Evolutionary conservation across 805 yeast genomes (phyloP).

Genomic region (Metschnikowia picachoensis): DNA sequence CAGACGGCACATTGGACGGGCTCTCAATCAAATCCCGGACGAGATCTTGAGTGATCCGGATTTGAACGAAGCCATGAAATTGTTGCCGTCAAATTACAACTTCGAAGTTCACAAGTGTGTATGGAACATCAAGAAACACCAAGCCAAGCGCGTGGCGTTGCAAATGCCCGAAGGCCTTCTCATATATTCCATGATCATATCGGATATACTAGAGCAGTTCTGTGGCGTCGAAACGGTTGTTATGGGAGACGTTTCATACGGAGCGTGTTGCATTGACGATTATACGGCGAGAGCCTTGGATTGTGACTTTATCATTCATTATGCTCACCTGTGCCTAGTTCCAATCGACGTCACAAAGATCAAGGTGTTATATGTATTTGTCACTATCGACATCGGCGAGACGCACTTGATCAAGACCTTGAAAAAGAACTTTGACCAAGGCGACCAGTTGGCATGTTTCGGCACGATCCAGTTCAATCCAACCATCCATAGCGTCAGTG

Average conservation of each 20-base stretch:
- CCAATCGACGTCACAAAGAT: constrained; percentile 90
- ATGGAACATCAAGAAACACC: constrained; percentile 78
- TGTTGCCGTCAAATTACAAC: constrained; percentile 87
- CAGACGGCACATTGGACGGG: constrained; percentile 44
- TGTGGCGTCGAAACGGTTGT: constrained; percentile 83
- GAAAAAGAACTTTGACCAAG: constrained; percentile 59
- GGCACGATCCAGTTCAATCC: constrained; percentile 98
- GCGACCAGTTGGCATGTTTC: constrained; percentile 73
- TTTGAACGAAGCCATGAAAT: constrained; percentile 74
- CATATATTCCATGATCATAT: constrained; percentile 81
- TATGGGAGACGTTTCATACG: constrained; percentile 98
- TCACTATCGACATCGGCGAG: constrained; percentile 86
- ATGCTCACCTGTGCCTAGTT: constrained; percentile 95
- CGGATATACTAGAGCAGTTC: constrained; percentile 90
- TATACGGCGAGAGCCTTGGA: constrained; percentile 89
- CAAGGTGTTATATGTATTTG: constrained; percentile 92
- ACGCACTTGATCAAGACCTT: constrained; percentile 76
- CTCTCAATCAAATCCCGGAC: constrained; percentile 82
- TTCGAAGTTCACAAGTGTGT: constrained; percentile 95
- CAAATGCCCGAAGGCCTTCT: constrained; percentile 98
- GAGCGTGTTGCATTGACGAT: constrained; percentile 98
- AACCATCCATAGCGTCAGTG: constrained; percentile 74
- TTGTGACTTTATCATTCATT: constrained; percentile 92
- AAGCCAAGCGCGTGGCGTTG: constrained; percentile 80
- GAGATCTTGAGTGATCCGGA: constrained; percentile 79